phyloP scores from a whole-genome alignment of 2,329 filamentous ascomycete species.

The Calonectria hongkongensis region DNA sequence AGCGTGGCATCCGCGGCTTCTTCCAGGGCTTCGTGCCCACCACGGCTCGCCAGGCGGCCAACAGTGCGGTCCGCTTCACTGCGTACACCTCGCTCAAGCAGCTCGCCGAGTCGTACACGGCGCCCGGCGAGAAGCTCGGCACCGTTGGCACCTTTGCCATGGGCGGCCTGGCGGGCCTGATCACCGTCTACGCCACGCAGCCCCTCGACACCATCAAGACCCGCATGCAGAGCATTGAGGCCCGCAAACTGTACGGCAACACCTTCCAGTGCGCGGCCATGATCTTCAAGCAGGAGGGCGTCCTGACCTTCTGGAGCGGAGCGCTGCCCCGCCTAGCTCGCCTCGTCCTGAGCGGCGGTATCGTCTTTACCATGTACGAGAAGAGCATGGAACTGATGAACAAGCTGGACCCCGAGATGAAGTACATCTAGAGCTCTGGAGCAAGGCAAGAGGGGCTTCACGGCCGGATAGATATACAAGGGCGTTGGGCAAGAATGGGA shows the following conservation, averaged over 20 bases:
- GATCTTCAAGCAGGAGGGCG: constrained; percentile 92
- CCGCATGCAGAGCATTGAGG: constrained; percentile 96
- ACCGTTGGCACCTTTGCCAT: constrained; percentile 91
- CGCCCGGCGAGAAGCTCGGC: constrained; percentile 95
- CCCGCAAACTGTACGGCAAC: constrained; percentile 87
- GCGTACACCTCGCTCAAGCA: constrained; percentile 94
- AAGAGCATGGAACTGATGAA: constrained; percentile 95
- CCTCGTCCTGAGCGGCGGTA: constrained; percentile 92
- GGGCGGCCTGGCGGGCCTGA: constrained; percentile 89
- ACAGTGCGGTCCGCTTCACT: constrained; percentile 93
- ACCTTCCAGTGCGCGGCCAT: constrained; percentile 87
- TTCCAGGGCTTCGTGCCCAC: constrained; percentile 98
- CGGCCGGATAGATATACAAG: background rate
- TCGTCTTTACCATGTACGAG: constrained; percentile 99
- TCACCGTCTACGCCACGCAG: constrained; percentile 88
- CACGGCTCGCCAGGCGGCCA: constrained; percentile 94
- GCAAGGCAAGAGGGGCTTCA: background rate
- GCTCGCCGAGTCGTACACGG: constrained; percentile 91
- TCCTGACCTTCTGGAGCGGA: constrained; percentile 95
- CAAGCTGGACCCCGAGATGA: constrained; percentile 85
- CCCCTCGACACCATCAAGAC: constrained; percentile 97
- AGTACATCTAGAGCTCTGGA: constrained; percentile 78
- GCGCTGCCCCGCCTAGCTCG: constrained; percentile 90
- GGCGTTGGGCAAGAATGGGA: constrained; percentile 43
- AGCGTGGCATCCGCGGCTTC: constrained; percentile 92